Base-by-base conservation (phyloP, 2,329 filamentous ascomycete species). In the Calonectria hawksworthii region DNA sequence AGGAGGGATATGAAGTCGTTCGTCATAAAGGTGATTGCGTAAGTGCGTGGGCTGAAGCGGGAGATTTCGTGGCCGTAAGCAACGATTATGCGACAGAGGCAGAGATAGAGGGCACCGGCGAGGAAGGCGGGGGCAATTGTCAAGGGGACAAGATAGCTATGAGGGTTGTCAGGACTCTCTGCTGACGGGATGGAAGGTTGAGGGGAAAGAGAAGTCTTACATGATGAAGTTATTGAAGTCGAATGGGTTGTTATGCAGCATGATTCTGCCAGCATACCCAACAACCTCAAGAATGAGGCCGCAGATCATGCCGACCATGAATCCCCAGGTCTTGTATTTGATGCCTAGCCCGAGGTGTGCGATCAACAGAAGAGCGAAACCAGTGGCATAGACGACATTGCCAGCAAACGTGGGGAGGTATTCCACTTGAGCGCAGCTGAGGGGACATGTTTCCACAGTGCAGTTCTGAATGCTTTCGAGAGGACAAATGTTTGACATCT, bases 71-170 rank as follows among this genome's bases (percentile, higher is more conserved):
- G 80, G 1, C 86, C 87, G 74, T 86, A 87, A 8, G 83, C 84
- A 75, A 83, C 82, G 30, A 88, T 86, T 73, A 89, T 86, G 63
- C 84, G 82, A 18, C 85, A 80, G 63, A 93, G 85, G 76, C 89
- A 91, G 63, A 93, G 84, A 80, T 93, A 94, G 70, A 93, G 89
- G 3, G 87, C 90, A 2, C 90, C 92, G 3, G 90, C 87, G 77
- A 93, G 85, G 83, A 93, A 93, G 2, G 91, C 91, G 0, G 92
- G 92, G 1, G 85, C 92, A 74, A 93, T 87, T 3, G 92, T 93
- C 47, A 94, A 85, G 74, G 88, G 89, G 77, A 77, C 89, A 32
- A 78, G 68, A 52, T 78, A 77, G 44, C 68, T 75, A 44, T 34
- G 36, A 38, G 32, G 21, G 32, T 59, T 44, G 64, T 73, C 34